A percentile compares a stretch with the other conserved stretches of the same genome.
Evolutionary conservation across 2,329 filamentous ascomycete species (phyloP).

Genomic region (Fusarium incarnatum): DNA sequence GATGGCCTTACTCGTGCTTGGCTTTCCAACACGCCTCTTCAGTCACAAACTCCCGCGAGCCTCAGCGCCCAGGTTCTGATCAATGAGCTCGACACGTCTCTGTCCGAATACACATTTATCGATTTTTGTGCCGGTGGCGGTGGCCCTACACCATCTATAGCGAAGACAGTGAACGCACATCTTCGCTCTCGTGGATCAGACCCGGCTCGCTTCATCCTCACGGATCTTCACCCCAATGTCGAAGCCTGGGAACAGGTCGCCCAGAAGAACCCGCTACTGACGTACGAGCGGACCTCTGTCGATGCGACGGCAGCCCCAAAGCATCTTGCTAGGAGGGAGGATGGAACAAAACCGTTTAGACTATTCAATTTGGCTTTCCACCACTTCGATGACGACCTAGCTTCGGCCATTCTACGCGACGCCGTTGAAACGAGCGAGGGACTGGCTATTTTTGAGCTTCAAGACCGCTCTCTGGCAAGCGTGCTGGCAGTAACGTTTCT

Average conservation of each 20-base stretch:
- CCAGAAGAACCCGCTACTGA: conserved; percentile 65
- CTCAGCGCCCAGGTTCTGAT: conserved; percentile 69
- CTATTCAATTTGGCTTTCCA: conserved; percentile 82
- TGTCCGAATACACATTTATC: conserved; percentile 71
- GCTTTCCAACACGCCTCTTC: conserved; percentile 70
- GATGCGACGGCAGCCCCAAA: conserved; percentile 73
- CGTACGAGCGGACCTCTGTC: conserved; percentile 69
- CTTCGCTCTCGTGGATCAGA: conserved; percentile 43
- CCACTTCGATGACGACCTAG: conserved; percentile 76
- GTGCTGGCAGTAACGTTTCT: conserved; percentile 65
- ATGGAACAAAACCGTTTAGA: conserved; percentile 68
- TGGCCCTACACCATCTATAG: conserved; percentile 75
- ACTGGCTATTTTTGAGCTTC: conserved; percentile 80
- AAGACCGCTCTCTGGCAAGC: conserved; percentile 69
- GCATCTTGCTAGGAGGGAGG: conserved; percentile 55
- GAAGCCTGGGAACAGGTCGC: conserved; percentile 68
- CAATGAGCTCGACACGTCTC: conserved; percentile 59
- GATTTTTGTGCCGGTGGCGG: conserved; percentile 83
- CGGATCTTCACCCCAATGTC: conserved; percentile 73
- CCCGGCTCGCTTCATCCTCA: conserved; percentile 70
- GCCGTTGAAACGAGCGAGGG: conserved; percentile 73
- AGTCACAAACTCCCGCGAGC: conserved; percentile 68
- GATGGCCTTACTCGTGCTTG: conserved; percentile 72
- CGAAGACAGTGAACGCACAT: conserved; percentile 66
- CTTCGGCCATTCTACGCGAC: conserved; percentile 70